Base-by-base conservation (phyloP, 2,329 filamentous ascomycete genomes). In the Metarhizium robertsii region DNA sequence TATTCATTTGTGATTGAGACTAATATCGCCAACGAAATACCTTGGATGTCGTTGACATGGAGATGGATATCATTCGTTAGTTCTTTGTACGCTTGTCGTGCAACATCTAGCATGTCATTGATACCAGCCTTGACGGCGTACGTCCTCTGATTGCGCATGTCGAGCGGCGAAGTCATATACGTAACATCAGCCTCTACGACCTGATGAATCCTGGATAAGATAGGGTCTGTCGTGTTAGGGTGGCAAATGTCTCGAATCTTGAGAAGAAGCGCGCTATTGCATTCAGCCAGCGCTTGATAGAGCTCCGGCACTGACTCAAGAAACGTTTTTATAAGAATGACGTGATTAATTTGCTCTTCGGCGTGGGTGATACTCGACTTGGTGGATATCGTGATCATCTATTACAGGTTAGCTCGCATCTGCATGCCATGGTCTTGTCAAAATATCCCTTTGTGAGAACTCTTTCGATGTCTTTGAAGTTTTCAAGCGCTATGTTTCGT, bases 41-140 rank as follows among this genome's bases (percentile, higher is more conserved):
- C 76, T 59, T 81, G 81, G 11, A 96, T 69, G 16, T 83, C 78
- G 25, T 81, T 77, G 2, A 92, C 77, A 66, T 92, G 82, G 53
- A 86, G 78, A 61, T 87, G 80, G 4, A 90, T 82, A 67, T 96
- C 90, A 51, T 87, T 81, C 5, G 86, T 94, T 2, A 87, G 84
- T 67, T 97, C 92, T 63, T 94, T 95, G 71, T 94, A 96, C 0
- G 90, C 90, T 64, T 91, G 87, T 5, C 92, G 82, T 38, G 90
- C 89, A 42, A 96, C 88, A 70, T 96, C 92, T 4, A 97, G 80
- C 55, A 96, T 80, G 2, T 89, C 89, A 62, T 90, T 91, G 46
- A 94, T 84, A 0, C 90, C 89, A 49, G 90, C 83, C 73, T 87
- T 94, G 36, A 97, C 86, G 25, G 92, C 92, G 72, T 95, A 96